Base-by-base conservation (phyloP, 106 monocot genomes). In the Phalaenopsis aphrodite region DNA sequence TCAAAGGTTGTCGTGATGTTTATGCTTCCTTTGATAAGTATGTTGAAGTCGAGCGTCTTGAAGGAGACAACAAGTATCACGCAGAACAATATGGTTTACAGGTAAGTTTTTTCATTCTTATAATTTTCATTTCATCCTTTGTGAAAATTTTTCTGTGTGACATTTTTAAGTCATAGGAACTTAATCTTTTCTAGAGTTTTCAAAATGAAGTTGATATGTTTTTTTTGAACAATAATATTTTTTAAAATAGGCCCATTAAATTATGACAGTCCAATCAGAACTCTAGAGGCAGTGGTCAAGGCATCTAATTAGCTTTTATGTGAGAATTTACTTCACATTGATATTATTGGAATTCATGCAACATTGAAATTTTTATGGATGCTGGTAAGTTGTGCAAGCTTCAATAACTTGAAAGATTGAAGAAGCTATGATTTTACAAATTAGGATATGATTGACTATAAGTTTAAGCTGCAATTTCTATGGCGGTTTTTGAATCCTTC, bases 11-110 rank as follows among this genome's bases (percentile, higher is more conserved):
- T 85, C 83, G 82, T 58, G 96, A 96, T 91, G 91, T 96, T 36
- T 96, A 96, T 91, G 95, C 90, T 72, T 95, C 95, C 57, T 95
- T 95, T 86, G 95, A 95, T 77, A 95, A 95, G 80, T 96, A 96
- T 85, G 91, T 96, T 77, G 96, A 96, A 84, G 96, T 93, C 47
- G 96, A 96, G 79, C 78, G 78, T 19, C 91, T 96, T 78, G 96
- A 96, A 81, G 93, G 91, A 47, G 96, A 96, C 82, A 96, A 96
- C 78, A 96, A 96, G 81, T 96, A 96, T 82, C 96, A 96, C 19
- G 91, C 96, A 56, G 96, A 93, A 79, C 88, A 91, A 37, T 81
- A 90, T 88, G 96, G 96, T 67, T 79, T 96, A 64, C 96, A 96
- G 96, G 96, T 93, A 11, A 38, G 80, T 78, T 76, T 4, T 18